Base-by-base conservation (phyloP, 2,329 filamentous ascomycete species). In the Aureobasidium namibiae region DNA sequence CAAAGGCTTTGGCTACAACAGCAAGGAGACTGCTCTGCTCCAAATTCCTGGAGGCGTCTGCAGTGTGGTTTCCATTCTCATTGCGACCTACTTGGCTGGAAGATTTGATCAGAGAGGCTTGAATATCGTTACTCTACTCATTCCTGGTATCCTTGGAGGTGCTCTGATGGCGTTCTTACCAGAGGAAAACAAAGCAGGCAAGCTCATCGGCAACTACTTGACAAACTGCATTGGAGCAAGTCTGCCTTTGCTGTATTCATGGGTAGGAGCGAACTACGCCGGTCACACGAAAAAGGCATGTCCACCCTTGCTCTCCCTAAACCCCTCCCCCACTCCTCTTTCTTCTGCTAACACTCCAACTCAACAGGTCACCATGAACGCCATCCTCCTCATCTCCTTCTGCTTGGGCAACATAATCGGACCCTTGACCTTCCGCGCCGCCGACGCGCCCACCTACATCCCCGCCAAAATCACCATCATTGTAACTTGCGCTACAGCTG, bases 331-430 rank as follows among this genome's bases (percentile, higher is more conserved):
- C 7, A 4, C n/a, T 18, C 11, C 3, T 7, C 45, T 49, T 34
- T 21, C 23, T 3, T 14, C 2, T 26, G 24, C 39, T 42, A 13
- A 56, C 53, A 29, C 14, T 34, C 4, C 18, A 34, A 2, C 26
- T 13, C 8, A 13, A 82, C n/a, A 56, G 33, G 86, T 87, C 1
- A 85, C 87, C 64, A 89, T 87, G 11, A 90, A 90, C 11, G 85
- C 86, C 7, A 78, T 83, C 62, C 60, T 69, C n/a, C 62, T 69
- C 33, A 67, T 69, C 54, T 58, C 66, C 26, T 67, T 68, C 61
- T 67, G 67, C 42, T 31, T 70, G 3, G 78, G 74, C 14, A 76
- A 75, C 61, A 74, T 76, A 50, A 72, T 76, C 44, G 74, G 70
- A 0, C 74, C 74, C 0, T 64, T 72, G 41, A 74, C 72, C 0